phyloP scores from a whole-genome alignment of 257 asterid species.

The Sherardia arvensis region DNA sequence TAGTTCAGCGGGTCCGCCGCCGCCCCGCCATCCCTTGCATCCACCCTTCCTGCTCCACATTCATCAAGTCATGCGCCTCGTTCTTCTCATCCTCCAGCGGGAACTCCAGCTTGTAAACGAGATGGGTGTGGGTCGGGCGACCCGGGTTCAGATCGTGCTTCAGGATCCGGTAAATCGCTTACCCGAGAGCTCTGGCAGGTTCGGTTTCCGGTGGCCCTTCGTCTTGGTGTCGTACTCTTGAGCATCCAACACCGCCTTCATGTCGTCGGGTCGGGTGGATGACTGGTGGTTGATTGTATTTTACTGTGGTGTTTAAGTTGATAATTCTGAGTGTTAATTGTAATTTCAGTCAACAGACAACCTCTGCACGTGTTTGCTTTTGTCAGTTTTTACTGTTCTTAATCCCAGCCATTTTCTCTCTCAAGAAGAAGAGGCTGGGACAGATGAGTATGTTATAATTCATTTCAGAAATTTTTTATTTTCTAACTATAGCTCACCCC shows the following conservation, averaged over 20 bases:
- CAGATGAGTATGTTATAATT: too few species aligned
- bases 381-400: too few species aligned
- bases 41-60: slow-evolving; percentile 52
- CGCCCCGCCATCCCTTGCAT: slow-evolving; percentile 53
- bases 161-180: slow-evolving; percentile 52
- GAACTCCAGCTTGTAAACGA: slow-evolving; percentile 59
- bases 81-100: slow-evolving; percentile 34
- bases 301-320: too few species aligned
- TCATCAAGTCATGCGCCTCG: slow-evolving; percentile 45
- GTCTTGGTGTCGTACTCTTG: slow-evolving; percentile 30
- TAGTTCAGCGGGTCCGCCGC: slow-evolving; percentile 68
- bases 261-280: slow-evolving; percentile 25
- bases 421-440: too few species aligned
- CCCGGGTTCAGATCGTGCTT: slow-evolving; percentile 33
- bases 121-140: slow-evolving; percentile 43
- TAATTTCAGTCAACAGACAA: too few species aligned
- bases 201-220: slow-evolving; percentile 25
- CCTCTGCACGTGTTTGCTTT: too few species aligned
- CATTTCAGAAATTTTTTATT: too few species aligned
- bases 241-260: slow-evolving; percentile 22
- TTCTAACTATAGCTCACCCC: too few species aligned
- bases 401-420: too few species aligned
- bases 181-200: slow-evolving; percentile 34
- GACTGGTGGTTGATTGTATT: too few species aligned
- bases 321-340: too few species aligned